Base-by-base conservation (phyloP, 139 green algal species). In the Tetraselmis striata region DNA sequence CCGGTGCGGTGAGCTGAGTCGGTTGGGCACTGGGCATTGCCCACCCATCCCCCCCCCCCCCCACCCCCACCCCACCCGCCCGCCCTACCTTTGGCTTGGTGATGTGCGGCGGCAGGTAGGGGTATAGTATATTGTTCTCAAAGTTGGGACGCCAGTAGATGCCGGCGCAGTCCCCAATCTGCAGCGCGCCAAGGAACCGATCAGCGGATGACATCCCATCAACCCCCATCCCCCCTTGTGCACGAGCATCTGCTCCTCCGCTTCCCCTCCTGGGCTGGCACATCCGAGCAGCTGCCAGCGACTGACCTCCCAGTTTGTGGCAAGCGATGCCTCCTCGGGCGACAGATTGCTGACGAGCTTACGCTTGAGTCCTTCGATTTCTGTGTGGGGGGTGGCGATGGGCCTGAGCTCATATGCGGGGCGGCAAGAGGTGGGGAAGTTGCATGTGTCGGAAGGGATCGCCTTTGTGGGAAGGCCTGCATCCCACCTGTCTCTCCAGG, bases 91-190 rank as follows among this genome's bases (percentile, higher is more conserved):
- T 99, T 28, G 96, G 95, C 75, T 91, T 90, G n/a, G 92, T 96
- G 74, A 99, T 94, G 89, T 99, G 96, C 18, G 96, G 83, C 0
- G 96, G 96, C 29, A 95, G 81, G 86, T 99, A 99, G 0, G 96
- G 96, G 86, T 98, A 99, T 85, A 99, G 91, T 28, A 93, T 74
- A 18, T 67, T 67, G 0, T 90, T 94, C 88, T 98, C 96, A 86
- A 98, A 98, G 83, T 96, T 97, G 23, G 95, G 93, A n/a, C 96
- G 89, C 85, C 91, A 94, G 78, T 90, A 98, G 18, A 76, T 88
- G 30, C 85, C 88, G 0, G 94, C 29, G 77, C 87, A 92, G 31
- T 94, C 90, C 0, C 87, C 91, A 23, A 92, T 80, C 59, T 90
- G 76, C 59, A 81, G 0, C 32, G 25, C 26, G 32, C 59, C 80